Base-by-base conservation (phyloP, 2,329 filamentous ascomycete genomes). In the Colletotrichum sp. region DNA sequence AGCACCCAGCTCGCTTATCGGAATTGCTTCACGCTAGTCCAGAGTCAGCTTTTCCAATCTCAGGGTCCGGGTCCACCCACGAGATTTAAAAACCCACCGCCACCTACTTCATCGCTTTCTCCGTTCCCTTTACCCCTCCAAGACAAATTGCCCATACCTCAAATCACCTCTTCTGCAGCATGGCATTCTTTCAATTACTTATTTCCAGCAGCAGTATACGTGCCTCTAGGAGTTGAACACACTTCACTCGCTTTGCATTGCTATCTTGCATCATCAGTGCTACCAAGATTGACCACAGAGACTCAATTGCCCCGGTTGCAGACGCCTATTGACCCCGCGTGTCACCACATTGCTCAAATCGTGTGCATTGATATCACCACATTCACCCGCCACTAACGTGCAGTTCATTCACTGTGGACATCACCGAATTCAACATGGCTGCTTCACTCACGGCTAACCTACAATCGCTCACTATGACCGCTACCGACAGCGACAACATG, bases 1-100 rank as follows among this genome's bases (percentile, higher is more conserved):
- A 30, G 49, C 49, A 29, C 36, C 32, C n/a, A 52, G n/a, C 49
- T 69, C 36, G 36, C 71, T 69, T 63, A 73, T 74, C 67, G 25
- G 36, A 22, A 74, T 57, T 59, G 67, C 71, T 32, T 55, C 71
- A 62, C 71, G 69, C 71, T 74, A 74, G 71, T 74, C 71, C 71
- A 25, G 67, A 59, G 55, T 71, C 44, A 63, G 30, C 59, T 59
- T 74, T 59, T 15, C 39, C 57, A 69, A 61, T 70, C 71, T 64
- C 36, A 66, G 63, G 63, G 63, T 66, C 63, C 34, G 57, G 44
- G 27, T 49, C 66, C 71, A 64, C 71, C 36, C 66, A 74, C 67
- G 68, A 71, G 13, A 64, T 64, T 74, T 36, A 30, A 71, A 65
- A 62, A 34, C 8, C 25, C 69, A 36, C 66, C 59, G 59, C 71